Evolutionary conservation across 176 grass and related monocot species (phyloP).

Genomic region (Saccharum officinarum): DNA sequence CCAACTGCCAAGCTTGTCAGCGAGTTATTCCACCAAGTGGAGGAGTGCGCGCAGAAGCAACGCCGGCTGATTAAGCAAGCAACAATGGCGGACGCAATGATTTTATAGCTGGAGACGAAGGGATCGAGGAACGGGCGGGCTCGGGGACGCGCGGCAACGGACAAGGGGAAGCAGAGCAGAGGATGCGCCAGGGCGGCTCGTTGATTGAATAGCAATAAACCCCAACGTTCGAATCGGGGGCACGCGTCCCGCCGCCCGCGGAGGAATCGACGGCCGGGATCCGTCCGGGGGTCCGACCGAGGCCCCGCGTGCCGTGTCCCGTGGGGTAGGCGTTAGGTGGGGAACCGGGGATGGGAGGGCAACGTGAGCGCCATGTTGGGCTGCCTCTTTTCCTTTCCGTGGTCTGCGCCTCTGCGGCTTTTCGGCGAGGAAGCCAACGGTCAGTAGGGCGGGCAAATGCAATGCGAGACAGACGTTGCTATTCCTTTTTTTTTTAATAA

Average conservation of each 20-base stretch:
- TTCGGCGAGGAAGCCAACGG: slow-evolving; percentile 25
- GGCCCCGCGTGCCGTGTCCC: not conserved
- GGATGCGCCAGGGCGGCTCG: not conserved
- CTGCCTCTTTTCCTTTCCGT: not conserved
- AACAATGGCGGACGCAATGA: not conserved
- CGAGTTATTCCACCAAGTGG: not conserved
- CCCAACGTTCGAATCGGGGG: slow-evolving; percentile 46
- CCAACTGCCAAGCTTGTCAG: not conserved
- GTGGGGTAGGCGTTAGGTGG: not conserved
- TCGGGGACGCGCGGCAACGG: not conserved
- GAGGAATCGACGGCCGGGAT: not conserved
- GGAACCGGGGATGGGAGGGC: not conserved
- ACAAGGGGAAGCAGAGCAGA: not conserved
- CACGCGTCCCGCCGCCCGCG: not conserved
- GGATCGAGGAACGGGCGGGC: not conserved
- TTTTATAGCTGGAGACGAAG: slow-evolving; percentile 34
- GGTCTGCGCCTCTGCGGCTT: not conserved
- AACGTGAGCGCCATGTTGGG: slow-evolving; percentile 23
- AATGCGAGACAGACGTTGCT: no score
- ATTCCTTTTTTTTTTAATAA: no score
- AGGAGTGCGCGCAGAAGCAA: slow-evolving; percentile 6
- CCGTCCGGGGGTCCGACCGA: not conserved
- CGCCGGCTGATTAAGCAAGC: not conserved
- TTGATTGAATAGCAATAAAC: slow-evolving; percentile 8
- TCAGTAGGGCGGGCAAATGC: not conserved